phyloP scores from a whole-genome alignment of 2,329 filamentous ascomycete genomes.

The Ilyonectria mors-panacis region DNA sequence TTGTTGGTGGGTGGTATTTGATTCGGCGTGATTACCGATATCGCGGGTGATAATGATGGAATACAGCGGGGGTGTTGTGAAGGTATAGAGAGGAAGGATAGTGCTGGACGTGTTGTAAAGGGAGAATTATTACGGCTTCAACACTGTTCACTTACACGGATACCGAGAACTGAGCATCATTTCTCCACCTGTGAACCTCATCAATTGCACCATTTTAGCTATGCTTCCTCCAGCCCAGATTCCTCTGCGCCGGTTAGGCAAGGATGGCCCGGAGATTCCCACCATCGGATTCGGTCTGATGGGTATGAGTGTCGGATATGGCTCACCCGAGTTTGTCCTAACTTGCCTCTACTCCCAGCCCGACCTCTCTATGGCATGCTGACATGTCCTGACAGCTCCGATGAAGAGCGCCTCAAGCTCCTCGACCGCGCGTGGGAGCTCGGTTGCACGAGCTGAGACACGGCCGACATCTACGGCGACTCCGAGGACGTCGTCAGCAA shows the following conservation, averaged over 20 bases:
- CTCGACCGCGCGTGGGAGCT: constrained; percentile 66
- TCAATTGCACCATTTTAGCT: background rate
- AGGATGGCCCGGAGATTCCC: constrained; percentile 65
- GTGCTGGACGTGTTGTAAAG: background rate
- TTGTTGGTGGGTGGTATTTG: background rate
- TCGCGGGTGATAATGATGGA: too few relatives aligned
- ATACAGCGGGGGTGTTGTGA: background rate
- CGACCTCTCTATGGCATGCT: background rate
- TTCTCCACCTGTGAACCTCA: background rate
- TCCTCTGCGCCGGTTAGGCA: constrained; percentile 58
- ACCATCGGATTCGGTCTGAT: constrained; percentile 69
- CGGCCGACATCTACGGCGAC: constrained; percentile 62
- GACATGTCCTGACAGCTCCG: constrained; percentile 54
- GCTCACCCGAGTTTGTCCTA: constrained; percentile 44
- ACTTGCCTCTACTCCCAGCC: constrained; percentile 10
- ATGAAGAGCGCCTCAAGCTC: constrained; percentile 65
- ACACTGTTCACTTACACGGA: background rate
- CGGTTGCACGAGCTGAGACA: constrained; percentile 69
- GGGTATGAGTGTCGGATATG: constrained; percentile 60
- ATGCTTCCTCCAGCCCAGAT: constrained; percentile 41
- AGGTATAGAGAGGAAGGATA: constrained; percentile 3
- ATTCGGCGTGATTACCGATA: background rate
- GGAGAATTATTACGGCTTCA: background rate
- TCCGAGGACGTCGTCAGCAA: constrained; percentile 65
- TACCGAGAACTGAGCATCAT: background rate